phyloP scores from a whole-genome alignment of 225 moss, liverwort and hornwort genomes.

The Climacium dendroides region DNA sequence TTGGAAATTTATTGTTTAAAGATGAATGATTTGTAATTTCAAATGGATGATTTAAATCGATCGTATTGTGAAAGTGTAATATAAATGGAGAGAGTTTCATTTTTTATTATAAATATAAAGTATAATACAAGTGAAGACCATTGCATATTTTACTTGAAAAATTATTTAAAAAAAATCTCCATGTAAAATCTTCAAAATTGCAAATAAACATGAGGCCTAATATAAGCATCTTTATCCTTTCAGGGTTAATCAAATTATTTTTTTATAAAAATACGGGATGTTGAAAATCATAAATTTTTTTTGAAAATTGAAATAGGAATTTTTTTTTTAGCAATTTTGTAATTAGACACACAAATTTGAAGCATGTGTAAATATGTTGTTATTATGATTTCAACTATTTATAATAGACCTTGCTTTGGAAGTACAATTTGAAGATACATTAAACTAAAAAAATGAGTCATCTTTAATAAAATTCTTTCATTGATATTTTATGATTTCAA shows the following conservation, averaged over 20 bases:
- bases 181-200: fast-evolving
- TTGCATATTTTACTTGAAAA: too few species aligned
- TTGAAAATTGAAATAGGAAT: too few species aligned
- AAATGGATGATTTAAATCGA: too few species aligned
- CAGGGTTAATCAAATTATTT: not conserved
- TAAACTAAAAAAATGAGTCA: not conserved
- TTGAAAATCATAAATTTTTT: not conserved
- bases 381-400: not conserved
- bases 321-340: not conserved
- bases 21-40: not conserved
- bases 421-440: too few species aligned
- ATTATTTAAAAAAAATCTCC: not conserved
- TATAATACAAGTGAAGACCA: fast-evolving
- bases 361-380: not conserved
- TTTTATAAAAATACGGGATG: too few species aligned
- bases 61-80: not conserved
- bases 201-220: not conserved
- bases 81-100: too few species aligned
- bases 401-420: not conserved
- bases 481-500: not conserved
- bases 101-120: too few species aligned
- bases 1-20: not conserved
- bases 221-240: too few species aligned
- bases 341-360: not conserved
- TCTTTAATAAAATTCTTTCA: too few species aligned